A percentile compares a stretch with the other conserved stretches of the same genome.
Conservation (phyloP, 192 early-diverging fungal genomes). For the Gaertneriomyces semiglobifer region DNA sequence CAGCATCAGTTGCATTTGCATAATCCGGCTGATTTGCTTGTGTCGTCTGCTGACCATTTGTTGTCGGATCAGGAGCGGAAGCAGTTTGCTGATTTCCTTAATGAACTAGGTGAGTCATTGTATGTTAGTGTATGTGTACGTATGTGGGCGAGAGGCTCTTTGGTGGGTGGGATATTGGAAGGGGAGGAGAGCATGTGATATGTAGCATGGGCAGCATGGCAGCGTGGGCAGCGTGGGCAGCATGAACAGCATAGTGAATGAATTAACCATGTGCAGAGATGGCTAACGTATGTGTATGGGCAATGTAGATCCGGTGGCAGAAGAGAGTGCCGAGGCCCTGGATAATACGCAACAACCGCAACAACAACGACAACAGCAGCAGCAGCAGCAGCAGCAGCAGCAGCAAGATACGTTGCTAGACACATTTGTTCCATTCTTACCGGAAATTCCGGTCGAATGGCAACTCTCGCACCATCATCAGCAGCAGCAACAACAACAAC, state of each 20-base stretch:
- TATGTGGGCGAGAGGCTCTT: too few species aligned
- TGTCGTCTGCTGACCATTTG: background rate
- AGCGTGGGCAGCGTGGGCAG: too few species aligned
- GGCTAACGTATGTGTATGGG: too few species aligned
- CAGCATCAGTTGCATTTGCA: too few species aligned
- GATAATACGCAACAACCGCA: background rate
- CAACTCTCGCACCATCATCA: background rate
- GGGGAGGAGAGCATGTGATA: too few species aligned
- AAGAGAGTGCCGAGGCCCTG: background rate
- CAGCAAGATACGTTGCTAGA: background rate
- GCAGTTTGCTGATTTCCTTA: slow-evolving; percentile 24
- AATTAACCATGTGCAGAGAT: too few species aligned
- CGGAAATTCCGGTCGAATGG: background rate
- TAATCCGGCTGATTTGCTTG: too few species aligned
- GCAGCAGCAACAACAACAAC: slow-evolving; percentile 3
- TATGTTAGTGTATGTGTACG: too few species aligned
- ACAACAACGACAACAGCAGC: background rate
- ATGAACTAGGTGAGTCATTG: background rate
- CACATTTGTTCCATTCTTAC: background rate
- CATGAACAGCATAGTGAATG: too few species aligned
- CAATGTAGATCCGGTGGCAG: too few species aligned
- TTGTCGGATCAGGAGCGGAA: slow-evolving; percentile 20
- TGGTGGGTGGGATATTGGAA: too few species aligned
- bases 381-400: background rate
- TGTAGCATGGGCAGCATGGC: too few species aligned